Evolutionary conservation across 2,329 filamentous ascomycete genomes (phyloP).

Genomic region (Orbilia blumenaviensis): DNA sequence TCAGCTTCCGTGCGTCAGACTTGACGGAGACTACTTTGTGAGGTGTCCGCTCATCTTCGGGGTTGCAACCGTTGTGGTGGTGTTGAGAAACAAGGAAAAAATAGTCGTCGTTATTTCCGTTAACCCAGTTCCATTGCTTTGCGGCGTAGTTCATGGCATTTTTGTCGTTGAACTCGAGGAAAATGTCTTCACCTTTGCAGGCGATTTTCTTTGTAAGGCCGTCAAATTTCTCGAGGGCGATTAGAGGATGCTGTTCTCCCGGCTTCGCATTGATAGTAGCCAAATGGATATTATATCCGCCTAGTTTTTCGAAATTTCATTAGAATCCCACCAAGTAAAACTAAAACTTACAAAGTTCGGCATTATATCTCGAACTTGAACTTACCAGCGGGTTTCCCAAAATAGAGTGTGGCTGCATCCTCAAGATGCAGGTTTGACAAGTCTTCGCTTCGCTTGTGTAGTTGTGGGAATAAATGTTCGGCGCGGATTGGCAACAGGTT

Average conservation of each 20-base stretch:
- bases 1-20: background rate
- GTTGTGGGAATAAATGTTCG: conserved; percentile 6
- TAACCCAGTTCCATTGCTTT: conserved; percentile 33
- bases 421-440: conserved; percentile 8
- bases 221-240: conserved; percentile 20
- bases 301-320: background rate
- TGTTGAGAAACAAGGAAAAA: conserved; percentile 28
- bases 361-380: no score
- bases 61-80: conserved; percentile 26
- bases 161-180: conserved; percentile 2
- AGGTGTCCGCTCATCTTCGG: conserved; percentile 17
- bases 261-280: conserved; percentile 28
- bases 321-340: background rate
- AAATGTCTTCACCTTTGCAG: background rate
- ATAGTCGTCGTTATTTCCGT: background rate
- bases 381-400: conserved; percentile 1
- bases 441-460: conserved; percentile 16
- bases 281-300: background rate
- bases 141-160: conserved; percentile 15
- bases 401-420: background rate
- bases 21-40: conserved; percentile 10
- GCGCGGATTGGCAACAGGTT: background rate
- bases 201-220: conserved; percentile 4
- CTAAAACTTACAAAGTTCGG: background rate
- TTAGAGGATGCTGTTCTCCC: conserved; percentile 1